These are phyloP conservation scores for Phytophthora ohioensis DNA, from an alignment of 352 stramenopile species.

Conservation along the genomic window DNA sequence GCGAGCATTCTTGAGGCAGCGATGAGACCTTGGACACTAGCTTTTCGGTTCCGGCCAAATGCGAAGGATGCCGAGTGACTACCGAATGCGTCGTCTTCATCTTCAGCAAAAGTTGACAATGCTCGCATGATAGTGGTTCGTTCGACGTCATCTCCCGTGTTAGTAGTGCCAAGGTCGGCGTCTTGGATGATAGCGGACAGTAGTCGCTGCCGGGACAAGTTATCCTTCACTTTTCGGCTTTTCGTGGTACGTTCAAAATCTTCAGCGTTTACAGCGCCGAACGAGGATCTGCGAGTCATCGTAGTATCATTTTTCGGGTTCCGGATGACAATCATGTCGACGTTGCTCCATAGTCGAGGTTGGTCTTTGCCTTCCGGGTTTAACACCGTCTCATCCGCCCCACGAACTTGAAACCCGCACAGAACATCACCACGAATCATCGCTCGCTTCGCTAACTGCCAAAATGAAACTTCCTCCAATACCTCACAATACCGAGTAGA, in stretches of 20 bases:
- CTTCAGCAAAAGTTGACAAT: slow-evolving; percentile 45
- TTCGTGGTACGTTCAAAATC: slow-evolving; percentile 67
- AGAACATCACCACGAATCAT: slow-evolving; percentile 70
- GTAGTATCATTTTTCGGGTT: slow-evolving; percentile 31
- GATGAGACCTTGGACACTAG: slow-evolving; percentile 53
- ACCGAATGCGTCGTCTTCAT: slow-evolving; percentile 3
- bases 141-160: slow-evolving; percentile 31
- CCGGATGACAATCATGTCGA: slow-evolving; percentile 79
- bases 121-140: slow-evolving; percentile 41
- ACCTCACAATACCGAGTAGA: slow-evolving; percentile 66
- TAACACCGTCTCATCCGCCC: slow-evolving; percentile 63
- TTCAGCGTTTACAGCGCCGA: slow-evolving; percentile 35
- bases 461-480: slow-evolving; percentile 74
- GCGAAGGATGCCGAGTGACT: slow-evolving; percentile 14
- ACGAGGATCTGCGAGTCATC: slow-evolving; percentile 23
- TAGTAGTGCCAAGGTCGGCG: slow-evolving; percentile 45
- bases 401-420: slow-evolving; percentile 78
- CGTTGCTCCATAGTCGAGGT: slow-evolving; percentile 52
- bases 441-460: slow-evolving; percentile 76
- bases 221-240: slow-evolving; percentile 57
- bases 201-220: slow-evolving; percentile 55
- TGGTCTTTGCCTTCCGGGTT: slow-evolving; percentile 74
- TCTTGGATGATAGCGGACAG: slow-evolving; percentile 69
- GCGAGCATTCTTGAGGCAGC: slow-evolving; percentile 58
- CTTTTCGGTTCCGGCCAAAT: slow-evolving; percentile 27